Base-by-base conservation (phyloP, 306 rosid species). In the Medicago arabica region DNA sequence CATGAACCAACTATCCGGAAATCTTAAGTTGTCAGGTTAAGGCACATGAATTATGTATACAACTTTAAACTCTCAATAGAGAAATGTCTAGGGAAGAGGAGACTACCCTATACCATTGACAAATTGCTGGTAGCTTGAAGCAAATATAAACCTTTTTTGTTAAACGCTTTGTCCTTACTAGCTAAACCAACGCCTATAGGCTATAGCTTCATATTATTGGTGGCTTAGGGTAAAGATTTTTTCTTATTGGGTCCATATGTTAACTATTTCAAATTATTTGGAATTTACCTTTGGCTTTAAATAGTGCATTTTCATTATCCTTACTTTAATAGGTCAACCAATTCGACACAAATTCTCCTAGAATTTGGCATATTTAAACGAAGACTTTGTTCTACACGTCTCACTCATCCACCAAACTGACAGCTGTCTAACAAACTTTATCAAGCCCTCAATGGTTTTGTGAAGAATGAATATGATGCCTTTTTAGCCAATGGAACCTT, bases 51-150 rank as follows among this genome's bases (percentile, higher is more conserved):
- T 67, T 44, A 19, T 44, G 17, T 44, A 67, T 67, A 43, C 57
- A 13, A 44, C 51, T 13, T 18, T 67, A 19, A 43, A 21, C 13
- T 67, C 57, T 65, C 18, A 65, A 9, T 21, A 43, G 77, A 41
- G 41, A 71, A 73, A 41, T 58, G 68, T 59, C 18, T n/a, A 58
- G 57, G 54, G 16, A 28, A 59, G 43, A 51, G 68, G 43, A 41
- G 39, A 25, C 55, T 40, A 23, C 10, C 67, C 31, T 36, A 15
- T 73, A 15, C 31, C 31, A 1, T 41, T 58, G 58, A 50, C 13
- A 46, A 63, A 58, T 72, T 72, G 58, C 21, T 28, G 55, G 44
- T 21, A n/a, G 58, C 53, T 46, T 21, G 77, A 72, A 58, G 17
- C 25, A 11, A 72, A 40, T 47, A 38, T 59, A 39, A 23, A 15